A percentile compares a stretch with the other conserved stretches of the same genome.
Evolutionary conservation across 441 rosid species (phyloP).

Genomic region (Breynia disticha): DNA sequence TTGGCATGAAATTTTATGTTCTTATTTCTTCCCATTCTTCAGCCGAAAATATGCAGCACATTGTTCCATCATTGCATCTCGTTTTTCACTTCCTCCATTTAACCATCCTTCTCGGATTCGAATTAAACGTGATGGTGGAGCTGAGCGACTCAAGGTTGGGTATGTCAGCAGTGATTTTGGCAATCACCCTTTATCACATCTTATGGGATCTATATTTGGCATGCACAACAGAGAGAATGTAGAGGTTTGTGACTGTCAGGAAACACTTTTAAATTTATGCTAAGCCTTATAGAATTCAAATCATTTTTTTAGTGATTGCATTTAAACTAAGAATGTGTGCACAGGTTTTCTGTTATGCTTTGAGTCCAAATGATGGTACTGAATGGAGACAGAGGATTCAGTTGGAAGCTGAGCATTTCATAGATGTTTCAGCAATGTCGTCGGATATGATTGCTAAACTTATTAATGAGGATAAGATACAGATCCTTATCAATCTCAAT

Average conservation of each 20-base stretch:
- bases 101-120: slow-evolving; percentile 60
- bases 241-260: slow-evolving; percentile 44
- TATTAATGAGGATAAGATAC: slow-evolving; percentile 82
- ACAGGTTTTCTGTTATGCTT: slow-evolving; percentile 91
- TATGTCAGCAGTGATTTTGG: slow-evolving; percentile 99
- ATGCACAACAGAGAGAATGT: slow-evolving; percentile 84
- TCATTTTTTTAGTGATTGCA: slow-evolving; percentile 2
- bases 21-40: slow-evolving; percentile 16
- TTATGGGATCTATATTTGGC: slow-evolving; percentile 99
- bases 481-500: slow-evolving; percentile 82
- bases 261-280: background rate
- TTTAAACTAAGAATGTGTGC: slow-evolving; percentile 10
- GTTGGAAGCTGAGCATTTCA: slow-evolving; percentile 84
- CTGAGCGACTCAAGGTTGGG: slow-evolving; percentile 78
- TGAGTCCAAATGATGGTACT: slow-evolving; percentile 91
- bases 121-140: slow-evolving; percentile 54
- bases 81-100: slow-evolving; percentile 69
- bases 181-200: slow-evolving; percentile 97
- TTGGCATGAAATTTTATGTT: background rate
- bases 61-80: slow-evolving; percentile 86
- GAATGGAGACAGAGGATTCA: slow-evolving; percentile 96
- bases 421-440: slow-evolving; percentile 84
- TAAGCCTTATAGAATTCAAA: background rate
- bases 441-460: slow-evolving; percentile 81
- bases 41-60: slow-evolving; percentile 96